Evolutionary conservation across 192 early-diverging fungal species (phyloP).

Genomic region (Entomortierella beljakovae): DNA sequence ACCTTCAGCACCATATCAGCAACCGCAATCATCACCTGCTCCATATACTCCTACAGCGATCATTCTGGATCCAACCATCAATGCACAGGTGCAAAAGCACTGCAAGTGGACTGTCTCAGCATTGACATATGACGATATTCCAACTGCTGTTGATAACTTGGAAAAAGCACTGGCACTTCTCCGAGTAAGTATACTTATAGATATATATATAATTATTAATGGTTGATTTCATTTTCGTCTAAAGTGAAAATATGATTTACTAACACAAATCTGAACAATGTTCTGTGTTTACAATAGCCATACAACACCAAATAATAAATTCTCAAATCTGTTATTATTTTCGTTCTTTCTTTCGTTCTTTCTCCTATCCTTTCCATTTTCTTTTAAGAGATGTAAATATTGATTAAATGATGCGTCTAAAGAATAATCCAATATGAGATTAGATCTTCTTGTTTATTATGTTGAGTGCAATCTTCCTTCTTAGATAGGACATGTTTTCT

Average conservation of each 20-base stretch:
- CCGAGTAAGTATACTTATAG: conserved; percentile 30
- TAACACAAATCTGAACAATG: too few relatives aligned
- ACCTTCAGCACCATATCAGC: conserved; percentile 40
- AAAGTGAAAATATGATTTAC: too few relatives aligned
- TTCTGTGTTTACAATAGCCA: conserved; percentile 16
- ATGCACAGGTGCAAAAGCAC: conserved; percentile 84
- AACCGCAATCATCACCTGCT: conserved; percentile 16
- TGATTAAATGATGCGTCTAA: background rate
- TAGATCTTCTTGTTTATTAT: conserved; percentile 61
- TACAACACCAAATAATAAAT: conserved; percentile 38
- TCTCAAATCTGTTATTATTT: background rate
- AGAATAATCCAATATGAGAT: too few relatives aligned
- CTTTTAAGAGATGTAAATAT: conserved; percentile 1
- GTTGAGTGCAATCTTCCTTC: conserved; percentile 81
- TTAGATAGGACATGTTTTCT: conserved; percentile 74
- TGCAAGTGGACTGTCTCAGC: conserved; percentile 94
- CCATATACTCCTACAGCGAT: conserved; percentile 15
- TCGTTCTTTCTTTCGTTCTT: background rate
- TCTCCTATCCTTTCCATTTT: background rate
- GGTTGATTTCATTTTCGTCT: background rate
- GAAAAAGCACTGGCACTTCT: conserved; percentile 70
- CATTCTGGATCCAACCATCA: conserved; percentile 63
- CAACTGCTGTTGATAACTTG: conserved; percentile 84
- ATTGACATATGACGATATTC: conserved; percentile 93
- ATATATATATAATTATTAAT: background rate